These are phyloP conservation scores for Naegleria fowleri DNA, from an alignment of 208 protist species.

Conservation along the genomic window DNA sequence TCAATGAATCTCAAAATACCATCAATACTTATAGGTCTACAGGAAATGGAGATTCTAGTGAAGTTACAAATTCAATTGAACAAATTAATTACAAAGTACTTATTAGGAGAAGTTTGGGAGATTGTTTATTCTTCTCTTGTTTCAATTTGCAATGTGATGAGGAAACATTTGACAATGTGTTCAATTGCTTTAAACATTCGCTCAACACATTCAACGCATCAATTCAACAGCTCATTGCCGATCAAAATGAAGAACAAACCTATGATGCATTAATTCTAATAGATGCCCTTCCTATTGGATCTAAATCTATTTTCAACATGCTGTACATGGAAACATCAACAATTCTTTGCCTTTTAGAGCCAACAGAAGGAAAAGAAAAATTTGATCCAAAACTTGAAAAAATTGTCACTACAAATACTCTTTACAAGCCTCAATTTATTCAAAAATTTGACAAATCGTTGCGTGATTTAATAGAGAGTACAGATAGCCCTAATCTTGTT, in stretches of 20 bases:
- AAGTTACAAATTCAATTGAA: background rate
- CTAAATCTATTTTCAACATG: background rate
- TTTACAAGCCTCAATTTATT: background rate
- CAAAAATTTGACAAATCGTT: background rate
- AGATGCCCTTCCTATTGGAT: background rate
- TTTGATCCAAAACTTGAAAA: background rate
- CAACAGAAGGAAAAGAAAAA: background rate
- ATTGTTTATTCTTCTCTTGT: background rate
- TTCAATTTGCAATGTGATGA: background rate
- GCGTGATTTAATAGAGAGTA: background rate
- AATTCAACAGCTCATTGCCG: background rate
- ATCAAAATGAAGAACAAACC: background rate
- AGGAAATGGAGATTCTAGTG: background rate
- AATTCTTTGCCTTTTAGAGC: background rate
- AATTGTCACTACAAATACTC: background rate
- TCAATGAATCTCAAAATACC: background rate
- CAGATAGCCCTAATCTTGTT: background rate
- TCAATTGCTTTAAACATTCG: background rate
- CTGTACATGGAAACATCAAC: background rate
- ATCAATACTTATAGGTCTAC: background rate
- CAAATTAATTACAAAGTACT: background rate
- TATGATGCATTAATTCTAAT: background rate
- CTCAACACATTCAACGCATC: background rate
- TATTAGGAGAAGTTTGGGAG: background rate
- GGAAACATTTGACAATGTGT: background rate